A percentile compares a stretch with the other conserved stretches of the same genome.
Evolutionary conservation across 2,329 filamentous ascomycete species (phyloP).

Genomic region (Stromatinia cepivora): DNA sequence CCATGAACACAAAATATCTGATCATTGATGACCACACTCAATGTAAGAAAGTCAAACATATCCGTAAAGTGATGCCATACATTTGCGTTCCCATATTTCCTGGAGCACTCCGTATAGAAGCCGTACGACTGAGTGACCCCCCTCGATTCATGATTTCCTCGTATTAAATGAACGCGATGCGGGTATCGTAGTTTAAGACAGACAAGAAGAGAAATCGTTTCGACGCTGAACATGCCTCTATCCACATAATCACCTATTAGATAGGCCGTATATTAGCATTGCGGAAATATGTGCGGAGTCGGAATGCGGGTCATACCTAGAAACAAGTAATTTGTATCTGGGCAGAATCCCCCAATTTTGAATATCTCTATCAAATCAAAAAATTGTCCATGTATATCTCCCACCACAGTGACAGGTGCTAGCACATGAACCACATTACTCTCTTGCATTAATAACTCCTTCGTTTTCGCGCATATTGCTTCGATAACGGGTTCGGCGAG

Average conservation of each 20-base stretch:
- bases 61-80: constrained; percentile 99
- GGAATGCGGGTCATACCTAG: constrained; percentile 59
- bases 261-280: constrained; percentile 20
- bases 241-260: constrained; percentile 85
- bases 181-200: constrained; percentile 97
- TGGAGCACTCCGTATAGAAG: constrained; percentile 96
- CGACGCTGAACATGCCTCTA: constrained; percentile 96
- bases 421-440: constrained; percentile 98
- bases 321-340: constrained; percentile 97
- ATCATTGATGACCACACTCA: constrained; percentile 97
- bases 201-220: constrained; percentile 96
- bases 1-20: constrained; percentile 99
- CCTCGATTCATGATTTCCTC: constrained; percentile 96
- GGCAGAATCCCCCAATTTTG: constrained; percentile 94
- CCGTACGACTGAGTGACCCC: constrained; percentile 98
- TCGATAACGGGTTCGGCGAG: constrained; percentile 97
- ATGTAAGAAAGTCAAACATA: constrained; percentile 98
- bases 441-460: constrained; percentile 98
- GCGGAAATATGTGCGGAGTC: constrained; percentile 11
- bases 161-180: constrained; percentile 90
- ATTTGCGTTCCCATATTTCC: constrained; percentile 97
- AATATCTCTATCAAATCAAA: constrained; percentile 99
- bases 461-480: constrained; percentile 98
- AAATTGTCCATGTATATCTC: constrained; percentile 98
- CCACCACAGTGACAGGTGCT: constrained; percentile 94